Percentiles rank a stretch among this genome's conserved stretches.
phyloP scores from a whole-genome alignment of 345 rosid genomes.

The Eucalyptus sideroxylon region DNA sequence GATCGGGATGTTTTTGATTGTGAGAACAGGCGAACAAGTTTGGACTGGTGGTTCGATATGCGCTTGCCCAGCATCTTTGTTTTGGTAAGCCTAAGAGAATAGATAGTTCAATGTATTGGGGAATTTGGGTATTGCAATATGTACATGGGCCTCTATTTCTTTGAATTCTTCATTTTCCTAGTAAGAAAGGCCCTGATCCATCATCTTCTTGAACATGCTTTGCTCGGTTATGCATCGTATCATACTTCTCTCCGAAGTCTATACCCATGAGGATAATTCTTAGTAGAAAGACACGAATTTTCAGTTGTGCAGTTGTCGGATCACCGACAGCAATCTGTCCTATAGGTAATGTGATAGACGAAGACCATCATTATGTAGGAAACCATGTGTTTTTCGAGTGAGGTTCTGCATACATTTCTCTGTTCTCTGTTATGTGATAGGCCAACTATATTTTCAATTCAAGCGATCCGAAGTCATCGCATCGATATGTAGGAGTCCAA shows the following conservation, averaged over 20 bases:
- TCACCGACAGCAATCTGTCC: not conserved
- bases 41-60: not conserved
- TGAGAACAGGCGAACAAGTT: not conserved
- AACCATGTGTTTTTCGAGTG: not conserved
- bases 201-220: not conserved
- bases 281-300: not conserved
- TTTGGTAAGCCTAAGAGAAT: not conserved
- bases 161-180: not conserved
- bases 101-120: not conserved
- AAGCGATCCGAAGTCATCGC: not conserved
- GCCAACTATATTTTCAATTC: not conserved
- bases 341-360: not conserved
- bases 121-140: not conserved
- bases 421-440: not conserved
- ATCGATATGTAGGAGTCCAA: not conserved
- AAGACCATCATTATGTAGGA: not conserved
- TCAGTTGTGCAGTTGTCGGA: not conserved
- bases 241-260: not conserved
- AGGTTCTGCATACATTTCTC: not conserved
- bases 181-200: not conserved
- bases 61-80: not conserved
- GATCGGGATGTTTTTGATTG: not conserved
- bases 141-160: not conserved
- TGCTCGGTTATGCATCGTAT: not conserved
- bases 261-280: not conserved